A percentile compares a stretch with the other conserved stretches of the same genome.
phyloP scores from a whole-genome alignment of 176 grass and related monocot species.

The Zizania latifolia region DNA sequence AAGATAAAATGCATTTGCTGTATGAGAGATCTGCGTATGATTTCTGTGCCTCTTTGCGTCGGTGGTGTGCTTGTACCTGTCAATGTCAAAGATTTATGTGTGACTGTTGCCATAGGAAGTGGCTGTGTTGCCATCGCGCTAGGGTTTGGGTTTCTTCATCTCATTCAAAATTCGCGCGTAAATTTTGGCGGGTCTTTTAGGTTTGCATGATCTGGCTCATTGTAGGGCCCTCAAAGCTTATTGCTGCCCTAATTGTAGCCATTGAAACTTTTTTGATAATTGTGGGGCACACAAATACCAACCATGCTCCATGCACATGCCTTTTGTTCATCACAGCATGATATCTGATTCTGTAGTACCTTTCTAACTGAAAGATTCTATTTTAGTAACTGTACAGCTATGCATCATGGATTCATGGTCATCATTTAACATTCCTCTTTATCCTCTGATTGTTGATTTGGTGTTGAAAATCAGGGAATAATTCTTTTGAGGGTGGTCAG shows the following conservation, averaged over 20 bases:
- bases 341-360: neutral
- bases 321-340: neutral
- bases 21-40: neutral
- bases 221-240: neutral
- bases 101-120: neutral
- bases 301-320: too few species aligned
- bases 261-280: neutral
- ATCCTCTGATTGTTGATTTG: neutral
- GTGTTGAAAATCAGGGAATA: constrained; percentile 40
- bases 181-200: neutral
- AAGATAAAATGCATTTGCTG: neutral
- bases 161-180: neutral
- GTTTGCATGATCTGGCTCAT: neutral
- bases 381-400: neutral
- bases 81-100: neutral
- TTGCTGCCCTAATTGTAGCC: neutral
- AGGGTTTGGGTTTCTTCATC: neutral
- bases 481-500: constrained; percentile 29
- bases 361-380: neutral
- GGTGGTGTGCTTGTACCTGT: neutral
- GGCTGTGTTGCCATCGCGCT: neutral
- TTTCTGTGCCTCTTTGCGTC: neutral
- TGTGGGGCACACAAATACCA: neutral
- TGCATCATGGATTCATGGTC: neutral
- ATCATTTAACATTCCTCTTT: neutral